phyloP scores from a whole-genome alignment of 768 basidiomycete species.

The Amanita pallidorosea region DNA sequence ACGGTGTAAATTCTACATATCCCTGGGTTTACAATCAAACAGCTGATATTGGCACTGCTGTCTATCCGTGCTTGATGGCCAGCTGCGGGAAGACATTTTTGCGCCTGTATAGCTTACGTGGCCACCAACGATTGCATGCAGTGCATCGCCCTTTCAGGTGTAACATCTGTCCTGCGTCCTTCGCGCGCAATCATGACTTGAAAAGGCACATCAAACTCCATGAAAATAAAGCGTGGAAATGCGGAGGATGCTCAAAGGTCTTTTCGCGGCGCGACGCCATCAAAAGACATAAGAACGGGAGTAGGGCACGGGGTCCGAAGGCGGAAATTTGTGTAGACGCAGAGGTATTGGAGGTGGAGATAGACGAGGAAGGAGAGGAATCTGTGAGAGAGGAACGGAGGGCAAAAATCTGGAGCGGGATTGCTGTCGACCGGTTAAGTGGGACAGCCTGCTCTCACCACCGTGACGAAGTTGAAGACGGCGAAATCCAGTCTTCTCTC shows the following conservation, averaged over 20 bases:
- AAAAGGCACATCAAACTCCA: slow-evolving; percentile 70
- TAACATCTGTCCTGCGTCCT: slow-evolving; percentile 56
- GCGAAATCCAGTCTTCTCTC: slow-evolving; percentile 41
- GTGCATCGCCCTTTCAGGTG: slow-evolving; percentile 59
- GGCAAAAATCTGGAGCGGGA: slow-evolving; percentile 54
- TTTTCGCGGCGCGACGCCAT: slow-evolving; percentile 75
- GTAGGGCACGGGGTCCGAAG: slow-evolving; percentile 37
- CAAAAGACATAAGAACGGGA: slow-evolving; percentile 63
- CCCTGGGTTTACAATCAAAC: slow-evolving; percentile 22
- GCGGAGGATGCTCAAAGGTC: slow-evolving; percentile 60
- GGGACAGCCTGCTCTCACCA: slow-evolving; percentile 14
- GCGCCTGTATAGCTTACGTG: slow-evolving; percentile 56
- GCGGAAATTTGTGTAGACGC: slow-evolving; percentile 44
- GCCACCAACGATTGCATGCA: slow-evolving; percentile 61
- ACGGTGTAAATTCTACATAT: slow-evolving; percentile 19
- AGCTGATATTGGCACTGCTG: slow-evolving; percentile 57
- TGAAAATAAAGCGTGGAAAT: slow-evolving; percentile 64
- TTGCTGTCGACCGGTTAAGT: slow-evolving; percentile 31
- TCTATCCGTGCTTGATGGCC: slow-evolving; percentile 66
- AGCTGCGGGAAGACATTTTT: slow-evolving; percentile 62
- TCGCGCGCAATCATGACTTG: slow-evolving; percentile 70
- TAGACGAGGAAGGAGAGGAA: slow-evolving; percentile 32
- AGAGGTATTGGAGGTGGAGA: slow-evolving; percentile 50
- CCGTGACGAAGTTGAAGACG: slow-evolving; percentile 38
- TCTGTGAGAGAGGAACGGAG: slow-evolving; percentile 47